phyloP scores from a whole-genome alignment of 1,284 basidiomycete genomes.

The Moesziomyces aphidis region DNA sequence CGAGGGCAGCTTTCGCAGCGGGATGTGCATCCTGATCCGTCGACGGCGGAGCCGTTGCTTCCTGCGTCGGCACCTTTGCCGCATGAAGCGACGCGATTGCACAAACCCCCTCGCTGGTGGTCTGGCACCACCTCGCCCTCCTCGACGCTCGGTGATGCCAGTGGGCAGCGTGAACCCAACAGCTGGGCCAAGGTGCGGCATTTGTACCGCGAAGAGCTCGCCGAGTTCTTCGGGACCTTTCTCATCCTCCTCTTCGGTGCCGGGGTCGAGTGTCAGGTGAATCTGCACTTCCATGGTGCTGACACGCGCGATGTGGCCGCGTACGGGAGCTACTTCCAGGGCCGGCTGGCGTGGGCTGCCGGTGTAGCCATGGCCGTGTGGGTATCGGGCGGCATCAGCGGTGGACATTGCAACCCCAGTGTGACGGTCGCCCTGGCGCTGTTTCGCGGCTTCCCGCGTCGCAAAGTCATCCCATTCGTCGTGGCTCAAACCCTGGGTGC shows the following conservation, averaged over 20 bases:
- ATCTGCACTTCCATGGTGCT: constrained; percentile 43
- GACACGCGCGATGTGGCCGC: constrained; percentile 16
- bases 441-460: constrained; percentile 80
- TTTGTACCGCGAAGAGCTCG: constrained; percentile 50
- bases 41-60: constrained; percentile 13
- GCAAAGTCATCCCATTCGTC: constrained; percentile 80
- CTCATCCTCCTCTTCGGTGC: constrained; percentile 61
- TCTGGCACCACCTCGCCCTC: background rate
- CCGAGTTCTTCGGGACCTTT: constrained; percentile 58
- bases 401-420: constrained; percentile 53
- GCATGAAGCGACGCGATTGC: constrained; percentile 27
- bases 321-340: constrained; percentile 50
- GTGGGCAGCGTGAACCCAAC: constrained; percentile 21
- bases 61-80: constrained; percentile 36
- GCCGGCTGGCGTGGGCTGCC: constrained; percentile 56
- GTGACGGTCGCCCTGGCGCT: constrained; percentile 76
- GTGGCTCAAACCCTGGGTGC: constrained; percentile 79
- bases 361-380: constrained; percentile 59
- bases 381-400: constrained; percentile 54
- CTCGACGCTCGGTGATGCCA: background rate
- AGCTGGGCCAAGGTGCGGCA: constrained; percentile 41
- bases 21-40: constrained; percentile 37
- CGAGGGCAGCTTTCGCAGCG: constrained; percentile 13
- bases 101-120: constrained; percentile 48
- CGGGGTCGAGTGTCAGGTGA: constrained; percentile 62